Percentiles rank a stretch among this genome's conserved stretches.
These are phyloP conservation scores for Nitzschia inconspicua DNA, from an alignment of 108 stramenopile genomes.

Conservation along the genomic window DNA sequence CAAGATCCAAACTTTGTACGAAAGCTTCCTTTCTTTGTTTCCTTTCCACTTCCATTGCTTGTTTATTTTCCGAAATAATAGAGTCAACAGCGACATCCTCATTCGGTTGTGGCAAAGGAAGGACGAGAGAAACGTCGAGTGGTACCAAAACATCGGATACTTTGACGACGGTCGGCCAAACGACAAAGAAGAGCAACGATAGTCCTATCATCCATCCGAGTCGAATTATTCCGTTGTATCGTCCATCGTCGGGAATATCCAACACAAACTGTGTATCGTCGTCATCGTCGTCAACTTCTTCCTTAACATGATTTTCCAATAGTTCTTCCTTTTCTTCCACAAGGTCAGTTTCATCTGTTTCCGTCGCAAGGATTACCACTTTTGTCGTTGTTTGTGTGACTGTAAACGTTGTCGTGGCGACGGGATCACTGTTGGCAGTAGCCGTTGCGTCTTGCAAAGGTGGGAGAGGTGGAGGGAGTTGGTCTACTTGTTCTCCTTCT, in stretches of 20 bases:
- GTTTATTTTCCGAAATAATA: too few relatives aligned
- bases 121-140: constrained; percentile 1
- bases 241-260: too few relatives aligned
- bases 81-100: too few relatives aligned
- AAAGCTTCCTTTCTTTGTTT: too few relatives aligned
- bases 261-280: not conserved
- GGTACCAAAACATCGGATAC: constrained; percentile 2
- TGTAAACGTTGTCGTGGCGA: not conserved
- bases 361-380: not conserved
- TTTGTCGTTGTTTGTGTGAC: not conserved
- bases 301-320: not conserved
- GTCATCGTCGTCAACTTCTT: not conserved
- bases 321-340: not conserved
- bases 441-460: not conserved
- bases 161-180: not conserved
- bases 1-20: too few relatives aligned
- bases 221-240: not conserved
- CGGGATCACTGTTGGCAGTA: not conserved
- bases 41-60: too few relatives aligned
- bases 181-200: not conserved
- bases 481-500: constrained; percentile 10
- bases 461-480: not conserved
- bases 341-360: not conserved
- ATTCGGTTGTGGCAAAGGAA: not conserved
- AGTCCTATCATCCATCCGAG: not conserved